phyloP scores from a whole-genome alignment of 2,329 filamentous ascomycete species.

The Kalmusia sp. region DNA sequence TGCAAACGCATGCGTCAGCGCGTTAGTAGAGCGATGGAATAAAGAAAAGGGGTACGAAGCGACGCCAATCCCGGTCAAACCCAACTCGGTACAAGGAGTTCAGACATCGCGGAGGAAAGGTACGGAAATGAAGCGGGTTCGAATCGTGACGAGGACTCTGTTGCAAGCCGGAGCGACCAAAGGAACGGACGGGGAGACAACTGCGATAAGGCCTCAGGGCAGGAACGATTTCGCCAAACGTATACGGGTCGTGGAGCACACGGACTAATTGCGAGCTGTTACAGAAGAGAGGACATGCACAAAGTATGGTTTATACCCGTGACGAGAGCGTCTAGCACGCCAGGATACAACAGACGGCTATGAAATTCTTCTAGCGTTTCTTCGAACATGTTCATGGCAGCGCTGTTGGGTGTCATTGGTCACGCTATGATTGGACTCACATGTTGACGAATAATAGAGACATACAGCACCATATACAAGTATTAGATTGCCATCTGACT shows the following conservation, averaged over 20 bases:
- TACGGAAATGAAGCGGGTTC: background rate
- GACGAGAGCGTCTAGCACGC: no score
- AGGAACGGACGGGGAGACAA: background rate
- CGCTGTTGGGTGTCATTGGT: no score
- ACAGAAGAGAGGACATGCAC: no score
- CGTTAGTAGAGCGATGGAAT: background rate
- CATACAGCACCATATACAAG: no score
- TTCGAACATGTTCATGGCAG: no score
- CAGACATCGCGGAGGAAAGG: background rate
- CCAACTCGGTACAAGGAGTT: background rate
- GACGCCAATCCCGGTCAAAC: background rate
- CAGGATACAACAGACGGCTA: no score
- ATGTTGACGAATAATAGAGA: no score
- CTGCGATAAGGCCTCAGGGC: background rate
- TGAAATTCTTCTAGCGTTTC: no score
- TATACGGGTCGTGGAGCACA: background rate
- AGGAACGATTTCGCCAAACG: background rate
- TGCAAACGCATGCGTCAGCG: background rate
- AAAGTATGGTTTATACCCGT: no score
- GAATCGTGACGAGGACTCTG: background rate
- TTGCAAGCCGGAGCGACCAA: background rate
- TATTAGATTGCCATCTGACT: no score
- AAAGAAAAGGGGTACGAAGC: background rate
- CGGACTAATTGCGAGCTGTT: no score
- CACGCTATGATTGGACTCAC: no score